A percentile compares a stretch with the other conserved stretches of the same genome.
phyloP scores from a whole-genome alignment of 176 grass and related monocot species.

The Puccinellia tenuiflora region DNA sequence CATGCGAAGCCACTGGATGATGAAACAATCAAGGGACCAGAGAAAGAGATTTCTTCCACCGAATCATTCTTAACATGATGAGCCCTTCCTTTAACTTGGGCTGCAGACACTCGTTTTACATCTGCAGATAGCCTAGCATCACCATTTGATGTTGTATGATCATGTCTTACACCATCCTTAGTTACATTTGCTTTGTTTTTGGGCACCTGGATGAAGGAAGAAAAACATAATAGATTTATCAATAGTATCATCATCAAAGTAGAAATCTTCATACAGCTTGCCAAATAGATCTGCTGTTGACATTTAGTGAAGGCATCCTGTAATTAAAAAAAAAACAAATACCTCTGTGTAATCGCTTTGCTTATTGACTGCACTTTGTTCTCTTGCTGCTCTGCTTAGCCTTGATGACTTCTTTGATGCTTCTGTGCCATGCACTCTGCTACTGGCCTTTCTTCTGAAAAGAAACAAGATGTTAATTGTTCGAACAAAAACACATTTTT shows the following conservation, averaged over 20 bases:
- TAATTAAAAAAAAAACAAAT: not conserved
- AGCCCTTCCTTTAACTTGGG: slow-evolving; percentile 30
- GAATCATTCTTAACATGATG: slow-evolving; percentile 48
- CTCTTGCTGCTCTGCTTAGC: slow-evolving; percentile 46
- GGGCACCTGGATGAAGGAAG: slow-evolving; percentile 45
- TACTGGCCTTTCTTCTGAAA: slow-evolving; percentile 50
- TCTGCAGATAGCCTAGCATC: slow-evolving; percentile 45
- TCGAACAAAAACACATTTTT: not conserved
- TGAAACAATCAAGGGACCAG: slow-evolving; percentile 69
- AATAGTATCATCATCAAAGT: not conserved
- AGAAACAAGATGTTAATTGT: not conserved
- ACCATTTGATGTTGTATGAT: slow-evolving; percentile 38
- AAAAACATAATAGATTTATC: slow-evolving; percentile 6
- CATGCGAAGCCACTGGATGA: slow-evolving; percentile 75
- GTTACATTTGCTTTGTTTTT: slow-evolving; percentile 39
- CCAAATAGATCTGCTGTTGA: not conserved
- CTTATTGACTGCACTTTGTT: slow-evolving; percentile 28
- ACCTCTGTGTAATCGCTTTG: slow-evolving; percentile 31
- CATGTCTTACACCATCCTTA: slow-evolving; percentile 31
- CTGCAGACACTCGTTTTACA: slow-evolving; percentile 41
- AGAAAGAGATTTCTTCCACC: slow-evolving; percentile 53
- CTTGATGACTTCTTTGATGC: slow-evolving; percentile 60
- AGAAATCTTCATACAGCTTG: not conserved
- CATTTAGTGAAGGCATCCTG: slow-evolving; percentile 1
- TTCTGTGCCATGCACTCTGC: slow-evolving; percentile 54